A percentile compares a stretch with the other conserved stretches of the same genome.
These are phyloP conservation scores for Tylopilus balloui DNA, from an alignment of 768 basidiomycete genomes.

Conservation along the genomic window DNA sequence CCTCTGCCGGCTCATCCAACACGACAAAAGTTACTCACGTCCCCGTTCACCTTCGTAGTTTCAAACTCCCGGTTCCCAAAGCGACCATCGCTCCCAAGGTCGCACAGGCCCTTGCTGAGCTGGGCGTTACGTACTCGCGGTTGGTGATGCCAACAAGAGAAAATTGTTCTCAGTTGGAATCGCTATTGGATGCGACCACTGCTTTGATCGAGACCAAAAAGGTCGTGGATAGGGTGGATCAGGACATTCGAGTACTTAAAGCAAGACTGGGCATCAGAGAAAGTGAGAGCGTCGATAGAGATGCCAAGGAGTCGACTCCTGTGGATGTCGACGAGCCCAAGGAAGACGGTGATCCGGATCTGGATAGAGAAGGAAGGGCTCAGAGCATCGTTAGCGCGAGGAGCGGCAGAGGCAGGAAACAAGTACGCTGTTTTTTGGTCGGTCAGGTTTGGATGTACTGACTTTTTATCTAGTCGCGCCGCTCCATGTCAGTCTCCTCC, in stretches of 20 bases:
- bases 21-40: constrained; percentile 72
- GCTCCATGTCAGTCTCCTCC: constrained; percentile 72
- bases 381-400: constrained; percentile 61
- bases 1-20: constrained; percentile 35
- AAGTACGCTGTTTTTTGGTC: constrained; percentile 31
- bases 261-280: constrained; percentile 53
- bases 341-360: constrained; percentile 14
- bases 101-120: constrained; percentile 68
- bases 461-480: constrained; percentile 39
- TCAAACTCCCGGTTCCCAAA: constrained; percentile 80
- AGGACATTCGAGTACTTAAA: constrained; percentile 73
- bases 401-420: constrained; percentile 56
- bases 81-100: constrained; percentile 71
- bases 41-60: constrained; percentile 80
- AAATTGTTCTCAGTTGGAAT: constrained; percentile 71
- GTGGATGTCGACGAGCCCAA: constrained; percentile 51
- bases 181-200: constrained; percentile 64
- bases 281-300: constrained; percentile 39
- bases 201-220: constrained; percentile 87
- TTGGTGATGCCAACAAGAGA: constrained; percentile 94
- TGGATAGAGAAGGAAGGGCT: constrained; percentile 39
- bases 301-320: constrained; percentile 37
- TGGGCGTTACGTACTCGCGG: constrained; percentile 65
- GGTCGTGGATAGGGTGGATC: constrained; percentile 77
- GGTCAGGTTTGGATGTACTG: background rate